Evolutionary conservation across 176 grass and related monocot genomes (phyloP).

Genomic region (Pharus latifolius): DNA sequence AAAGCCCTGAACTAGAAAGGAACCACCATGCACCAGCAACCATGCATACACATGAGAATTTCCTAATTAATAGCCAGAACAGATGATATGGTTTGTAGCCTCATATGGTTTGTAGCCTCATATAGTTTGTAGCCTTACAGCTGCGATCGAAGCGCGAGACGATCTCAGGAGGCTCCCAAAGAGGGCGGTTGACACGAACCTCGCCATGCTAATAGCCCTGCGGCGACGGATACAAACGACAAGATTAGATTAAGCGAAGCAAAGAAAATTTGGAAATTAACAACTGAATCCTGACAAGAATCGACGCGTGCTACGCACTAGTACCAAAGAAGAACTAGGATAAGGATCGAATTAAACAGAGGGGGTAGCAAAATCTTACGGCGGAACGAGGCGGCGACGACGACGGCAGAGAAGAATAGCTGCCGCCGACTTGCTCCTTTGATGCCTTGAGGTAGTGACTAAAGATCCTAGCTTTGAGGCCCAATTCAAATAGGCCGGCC

Average conservation of each 20-base stretch:
- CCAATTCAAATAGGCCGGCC: too few species aligned
- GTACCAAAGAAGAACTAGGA: background rate
- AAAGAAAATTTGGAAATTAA: background rate
- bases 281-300: background rate
- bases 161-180: slow-evolving; percentile 32
- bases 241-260: background rate
- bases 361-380: background rate
- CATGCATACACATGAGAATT: background rate
- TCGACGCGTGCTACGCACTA: background rate
- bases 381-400: background rate
- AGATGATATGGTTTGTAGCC: too few species aligned
- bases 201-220: slow-evolving; percentile 35
- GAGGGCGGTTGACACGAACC: slow-evolving; percentile 19
- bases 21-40: too few species aligned
- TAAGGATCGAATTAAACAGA: too few species aligned
- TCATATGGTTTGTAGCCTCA: too few species aligned
- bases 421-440: too few species aligned
- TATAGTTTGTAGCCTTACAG: slow-evolving; percentile 28
- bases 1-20: too few species aligned
- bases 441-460: too few species aligned
- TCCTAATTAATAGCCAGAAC: background rate
- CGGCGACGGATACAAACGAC: background rate
- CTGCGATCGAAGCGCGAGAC: background rate
- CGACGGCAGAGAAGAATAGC: background rate
- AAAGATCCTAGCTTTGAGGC: too few species aligned